Base-by-base conservation (phyloP, 1,139 yeast genomes). In the Sporopachydermia cereana region DNA sequence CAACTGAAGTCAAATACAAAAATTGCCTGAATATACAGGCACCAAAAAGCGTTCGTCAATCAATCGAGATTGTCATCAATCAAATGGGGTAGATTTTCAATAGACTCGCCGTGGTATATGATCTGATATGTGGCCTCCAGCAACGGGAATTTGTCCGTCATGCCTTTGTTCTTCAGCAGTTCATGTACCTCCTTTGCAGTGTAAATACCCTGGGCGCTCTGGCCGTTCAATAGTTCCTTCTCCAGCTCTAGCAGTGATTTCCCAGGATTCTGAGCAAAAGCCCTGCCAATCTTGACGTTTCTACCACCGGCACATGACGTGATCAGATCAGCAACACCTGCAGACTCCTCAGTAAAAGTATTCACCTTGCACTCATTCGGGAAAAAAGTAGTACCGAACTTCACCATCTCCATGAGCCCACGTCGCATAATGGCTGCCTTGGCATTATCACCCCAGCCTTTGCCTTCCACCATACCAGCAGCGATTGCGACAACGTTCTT, bases 401-500 rank as follows among this genome's bases (percentile, higher is more conserved):
- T 76, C 61, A 86, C 82, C 67, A 81, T 85, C 68, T 89, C 97
- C 57, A 80, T 72, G 48, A 89, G 66, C 44, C 97, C 97, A 54
- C 93, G 79, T 69, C 97, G 79, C 89, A 88, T 86, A 57, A 89
- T 77, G 44, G 96, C 96, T 44, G 96, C 84, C 66, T 88, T 85
- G 54, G 97, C 96, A 61, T 89, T 89, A 68, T 86, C 95, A 62
- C 97, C 97, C 96, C 97, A 89, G 48, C 95, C 95, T 50, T 83
- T 74, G 55, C 96, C 96, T 66, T 85, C 95, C 50, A 88, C 96
- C 60, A 88, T 84, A 46, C 96, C 97, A 47, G 93, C 95, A 48
- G 93, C 88, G 58, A 85, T 72, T 45, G 96, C 96, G 54, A 88
- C 85, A 36, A 89, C 88, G 66, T 89, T 89, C 69, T 89, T 89